These are phyloP conservation scores for Neurospora sp. DNA, from an alignment of 495 filamentous ascomycete species.

Conservation along the genomic window DNA sequence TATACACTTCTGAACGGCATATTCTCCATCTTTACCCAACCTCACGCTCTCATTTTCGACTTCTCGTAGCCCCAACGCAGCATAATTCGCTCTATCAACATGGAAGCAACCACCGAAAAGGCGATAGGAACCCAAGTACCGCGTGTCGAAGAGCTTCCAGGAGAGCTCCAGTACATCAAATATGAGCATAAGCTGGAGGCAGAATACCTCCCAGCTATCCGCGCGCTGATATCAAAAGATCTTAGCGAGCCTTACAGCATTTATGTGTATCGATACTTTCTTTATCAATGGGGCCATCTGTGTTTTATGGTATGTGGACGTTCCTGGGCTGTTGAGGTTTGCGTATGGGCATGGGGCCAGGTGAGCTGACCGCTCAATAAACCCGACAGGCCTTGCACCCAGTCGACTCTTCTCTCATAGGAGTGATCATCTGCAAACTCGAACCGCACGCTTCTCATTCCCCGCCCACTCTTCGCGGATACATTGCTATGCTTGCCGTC, in stretches of 20 bases:
- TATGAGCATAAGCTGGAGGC: constrained; percentile 73
- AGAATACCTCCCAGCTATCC: constrained; percentile 75
- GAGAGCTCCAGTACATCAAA: constrained; percentile 67
- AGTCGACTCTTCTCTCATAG: constrained; percentile 45
- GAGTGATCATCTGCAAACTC: constrained; percentile 93
- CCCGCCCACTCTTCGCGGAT: constrained; percentile 74
- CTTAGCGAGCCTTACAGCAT: constrained; percentile 99
- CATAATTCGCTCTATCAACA: background rate
- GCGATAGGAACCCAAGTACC: background rate
- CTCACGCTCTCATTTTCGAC: background rate
- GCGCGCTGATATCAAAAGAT: constrained; percentile 89
- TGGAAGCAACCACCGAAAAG: constrained; percentile 10
- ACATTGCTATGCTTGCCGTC: constrained; percentile 97
- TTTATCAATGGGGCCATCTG: constrained; percentile 95
- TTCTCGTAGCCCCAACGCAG: background rate
- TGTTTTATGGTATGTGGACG: constrained; percentile 67
- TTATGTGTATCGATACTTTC: constrained; percentile 97
- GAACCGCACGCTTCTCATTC: constrained; percentile 67
- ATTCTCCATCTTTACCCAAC: background rate
- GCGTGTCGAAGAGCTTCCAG: constrained; percentile 23
- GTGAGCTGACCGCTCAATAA: constrained; percentile 1
- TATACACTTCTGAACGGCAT: background rate
- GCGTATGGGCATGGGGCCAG: background rate
- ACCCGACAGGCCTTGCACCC: constrained; percentile 55
- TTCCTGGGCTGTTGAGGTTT: background rate